Evolutionary conservation across 305 asterid species (phyloP).

Genomic region (Fraxinus albicans): DNA sequence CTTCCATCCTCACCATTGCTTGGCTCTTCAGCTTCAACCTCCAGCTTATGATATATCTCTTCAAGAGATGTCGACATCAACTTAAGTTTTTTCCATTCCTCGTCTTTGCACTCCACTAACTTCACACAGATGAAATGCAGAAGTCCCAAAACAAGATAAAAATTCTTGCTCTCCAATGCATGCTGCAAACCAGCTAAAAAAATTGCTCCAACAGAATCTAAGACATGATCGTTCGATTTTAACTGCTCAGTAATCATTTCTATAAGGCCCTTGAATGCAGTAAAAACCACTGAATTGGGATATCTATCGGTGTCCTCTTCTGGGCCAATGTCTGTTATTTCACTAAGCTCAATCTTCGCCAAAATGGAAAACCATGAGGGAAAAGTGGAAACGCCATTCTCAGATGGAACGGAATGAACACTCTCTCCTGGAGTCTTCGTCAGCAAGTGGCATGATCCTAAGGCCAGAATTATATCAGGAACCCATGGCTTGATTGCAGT

Average conservation of each 20-base stretch:
- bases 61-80: constrained; percentile 46
- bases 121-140: constrained; percentile 63
- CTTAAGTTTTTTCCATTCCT: constrained; percentile 53
- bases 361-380: constrained; percentile 62
- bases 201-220: constrained; percentile 68
- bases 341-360: constrained; percentile 64
- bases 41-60: constrained; percentile 46
- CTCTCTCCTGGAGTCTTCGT: constrained; percentile 36
- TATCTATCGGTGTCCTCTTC: constrained; percentile 42
- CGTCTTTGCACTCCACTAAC: constrained; percentile 44
- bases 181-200: constrained; percentile 44
- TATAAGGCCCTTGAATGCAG: constrained; percentile 60
- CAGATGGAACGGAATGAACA: constrained; percentile 26
- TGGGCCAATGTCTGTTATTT: constrained; percentile 34
- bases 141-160: constrained; percentile 53
- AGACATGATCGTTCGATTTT: constrained; percentile 44
- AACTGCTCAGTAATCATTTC: constrained; percentile 45
- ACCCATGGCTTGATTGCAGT: constrained; percentile 66
- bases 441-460: constrained; percentile 58
- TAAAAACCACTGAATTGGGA: constrained; percentile 30
- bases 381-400: constrained; percentile 26
- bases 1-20: constrained; percentile 34
- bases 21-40: constrained; percentile 36
- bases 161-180: constrained; percentile 50
- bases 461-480: constrained; percentile 75